Evolutionary conservation across 2,329 filamentous ascomycete genomes (phyloP).

Genomic region (Phyllosticta ampelicida): DNA sequence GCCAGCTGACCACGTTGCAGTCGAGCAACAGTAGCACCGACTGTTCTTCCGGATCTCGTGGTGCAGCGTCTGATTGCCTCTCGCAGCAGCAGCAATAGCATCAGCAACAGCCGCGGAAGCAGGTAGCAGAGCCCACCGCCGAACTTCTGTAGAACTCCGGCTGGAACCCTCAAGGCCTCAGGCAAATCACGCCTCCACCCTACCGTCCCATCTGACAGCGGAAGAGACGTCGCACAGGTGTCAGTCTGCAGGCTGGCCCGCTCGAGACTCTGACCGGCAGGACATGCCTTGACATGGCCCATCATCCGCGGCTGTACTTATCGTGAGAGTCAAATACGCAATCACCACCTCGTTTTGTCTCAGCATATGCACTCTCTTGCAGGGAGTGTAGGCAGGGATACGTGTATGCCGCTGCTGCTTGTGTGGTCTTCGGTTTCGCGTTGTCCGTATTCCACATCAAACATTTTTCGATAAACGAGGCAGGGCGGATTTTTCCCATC

Average conservation of each 20-base stretch:
- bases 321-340: not conserved
- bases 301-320: not conserved
- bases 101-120: too few species aligned
- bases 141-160: too few species aligned
- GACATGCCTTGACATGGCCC: too few species aligned
- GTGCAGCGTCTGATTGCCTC: slow-evolving; percentile 8
- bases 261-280: not conserved
- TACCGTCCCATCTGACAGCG: slow-evolving; percentile 7
- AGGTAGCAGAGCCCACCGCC: too few species aligned
- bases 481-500: too few species aligned
- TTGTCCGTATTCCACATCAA: not conserved
- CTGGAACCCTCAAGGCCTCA: not conserved
- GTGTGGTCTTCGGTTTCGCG: not conserved
- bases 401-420: not conserved
- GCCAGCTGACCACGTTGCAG: slow-evolving; percentile 12
- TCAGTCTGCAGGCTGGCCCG: not conserved
- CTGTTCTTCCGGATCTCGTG: slow-evolving; percentile 7
- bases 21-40: slow-evolving; percentile 1
- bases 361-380: not conserved
- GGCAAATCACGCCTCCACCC: not conserved
- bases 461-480: too few species aligned
- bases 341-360: not conserved
- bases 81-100: not conserved
- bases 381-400: not conserved
- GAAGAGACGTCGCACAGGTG: not conserved